Evolutionary conservation across 1,284 basidiomycete species (phyloP).

Genomic region (Peniophora sp.): DNA sequence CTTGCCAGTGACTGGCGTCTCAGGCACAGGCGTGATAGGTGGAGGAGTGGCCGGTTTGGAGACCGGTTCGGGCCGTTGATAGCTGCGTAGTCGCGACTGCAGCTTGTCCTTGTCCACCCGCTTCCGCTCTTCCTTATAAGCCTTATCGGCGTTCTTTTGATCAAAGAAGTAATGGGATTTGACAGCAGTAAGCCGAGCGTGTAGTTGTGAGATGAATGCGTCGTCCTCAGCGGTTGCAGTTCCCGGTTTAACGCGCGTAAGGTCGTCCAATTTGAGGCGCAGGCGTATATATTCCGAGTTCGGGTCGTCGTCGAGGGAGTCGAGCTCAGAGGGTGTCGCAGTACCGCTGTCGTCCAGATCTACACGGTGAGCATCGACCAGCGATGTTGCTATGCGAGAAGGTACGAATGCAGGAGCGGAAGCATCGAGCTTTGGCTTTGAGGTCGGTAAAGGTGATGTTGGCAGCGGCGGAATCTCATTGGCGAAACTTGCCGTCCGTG

Average conservation of each 20-base stretch:
- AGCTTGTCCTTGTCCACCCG: conserved; percentile 44
- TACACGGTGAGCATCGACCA: conserved; percentile 4
- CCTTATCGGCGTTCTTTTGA: conserved; percentile 56
- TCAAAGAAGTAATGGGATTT: conserved; percentile 74
- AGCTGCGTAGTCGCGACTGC: conserved; percentile 46
- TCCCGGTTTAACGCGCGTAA: conserved; percentile 24
- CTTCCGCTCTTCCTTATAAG: conserved; percentile 50
- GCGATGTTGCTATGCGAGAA: not conserved
- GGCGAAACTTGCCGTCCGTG: conserved; percentile 24
- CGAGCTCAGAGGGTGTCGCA: conserved; percentile 15
- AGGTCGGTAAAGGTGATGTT: not conserved
- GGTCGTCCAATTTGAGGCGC: conserved; percentile 45
- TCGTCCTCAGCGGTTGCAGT: conserved; percentile 22
- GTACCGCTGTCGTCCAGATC: not conserved
- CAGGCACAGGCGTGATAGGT: conserved; percentile 3
- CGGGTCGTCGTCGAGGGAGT: conserved; percentile 45
- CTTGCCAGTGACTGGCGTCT: not conserved
- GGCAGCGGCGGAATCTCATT: conserved; percentile 12
- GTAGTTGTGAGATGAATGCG: conserved; percentile 37
- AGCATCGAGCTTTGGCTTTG: conserved; percentile 14
- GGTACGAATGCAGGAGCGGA: conserved; percentile 33
- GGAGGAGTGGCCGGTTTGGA: conserved; percentile 7
- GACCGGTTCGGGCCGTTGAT: conserved; percentile 1
- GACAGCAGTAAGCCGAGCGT: conserved; percentile 44
- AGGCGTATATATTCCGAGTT: conserved; percentile 55